Percentiles rank a stretch among this genome's conserved stretches.
phyloP scores from a whole-genome alignment of 179 eudicot species.

The Beta corolliflora region DNA sequence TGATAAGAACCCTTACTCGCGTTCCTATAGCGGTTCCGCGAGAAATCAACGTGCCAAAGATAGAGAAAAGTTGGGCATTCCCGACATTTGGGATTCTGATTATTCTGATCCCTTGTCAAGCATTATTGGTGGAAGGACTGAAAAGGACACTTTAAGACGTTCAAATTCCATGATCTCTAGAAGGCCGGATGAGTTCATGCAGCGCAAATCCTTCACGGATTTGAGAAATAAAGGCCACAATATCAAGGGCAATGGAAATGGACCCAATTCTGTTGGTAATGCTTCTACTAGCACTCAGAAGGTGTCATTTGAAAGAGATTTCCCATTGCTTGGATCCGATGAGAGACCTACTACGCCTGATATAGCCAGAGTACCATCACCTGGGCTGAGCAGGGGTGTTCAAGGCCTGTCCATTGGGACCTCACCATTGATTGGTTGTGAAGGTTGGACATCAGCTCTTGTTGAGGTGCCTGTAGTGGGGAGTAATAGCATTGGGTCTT shows the following conservation, averaged over 20 bases:
- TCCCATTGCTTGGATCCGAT: constrained; percentile 66
- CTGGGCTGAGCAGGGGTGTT: constrained; percentile 55
- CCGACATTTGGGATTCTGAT: constrained; percentile 53
- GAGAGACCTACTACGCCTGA: constrained; percentile 59
- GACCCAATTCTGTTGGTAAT: constrained; percentile 31
- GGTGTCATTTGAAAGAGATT: constrained; percentile 66
- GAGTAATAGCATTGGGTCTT: constrained; percentile 32
- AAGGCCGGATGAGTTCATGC: constrained; percentile 48
- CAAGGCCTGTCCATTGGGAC: constrained; percentile 56
- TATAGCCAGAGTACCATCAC: constrained; percentile 59
- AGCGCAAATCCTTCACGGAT: constrained; percentile 41
- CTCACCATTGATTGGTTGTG: constrained; percentile 51
- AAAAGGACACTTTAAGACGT: constrained; percentile 60
- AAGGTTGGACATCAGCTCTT: constrained; percentile 82
- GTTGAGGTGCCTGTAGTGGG: constrained; percentile 67
- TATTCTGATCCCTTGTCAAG: constrained; percentile 50
- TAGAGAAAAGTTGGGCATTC: constrained; percentile 42
- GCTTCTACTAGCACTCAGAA: constrained; percentile 39
- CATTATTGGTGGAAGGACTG: constrained; percentile 44
- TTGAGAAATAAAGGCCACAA: constrained; percentile 35
- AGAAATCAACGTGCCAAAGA: constrained; percentile 61
- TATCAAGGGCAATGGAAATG: constrained; percentile 37
- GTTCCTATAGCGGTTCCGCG: constrained; percentile 56
- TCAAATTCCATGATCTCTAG: constrained; percentile 69
- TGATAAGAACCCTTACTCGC: constrained; percentile 38